Base-by-base conservation (phyloP, 352 stramenopile genomes). In the Phytopythium oedochilum region DNA sequence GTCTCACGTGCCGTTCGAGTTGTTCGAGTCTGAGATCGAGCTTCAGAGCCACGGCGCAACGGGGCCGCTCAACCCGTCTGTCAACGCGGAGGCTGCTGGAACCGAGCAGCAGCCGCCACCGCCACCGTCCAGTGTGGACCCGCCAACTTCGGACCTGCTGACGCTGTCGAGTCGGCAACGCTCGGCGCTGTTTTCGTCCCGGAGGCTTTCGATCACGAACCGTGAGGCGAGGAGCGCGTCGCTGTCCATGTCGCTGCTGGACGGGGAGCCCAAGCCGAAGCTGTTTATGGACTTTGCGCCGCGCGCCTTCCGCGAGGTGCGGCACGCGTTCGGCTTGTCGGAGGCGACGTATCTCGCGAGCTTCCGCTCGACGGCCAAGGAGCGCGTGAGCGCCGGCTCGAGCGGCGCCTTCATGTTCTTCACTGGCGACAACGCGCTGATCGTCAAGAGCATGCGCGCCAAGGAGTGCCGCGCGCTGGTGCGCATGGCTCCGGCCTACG, bases 331-430 rank as follows among this genome's bases (percentile, higher is more conserved):
- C 59, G 77, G 77, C 9, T 58, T 92, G 12, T 79, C 70, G 26
- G 70, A 91, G 48, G 77, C 86, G 36, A 84, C 68, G 31, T 94
- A 94, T 46, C 45, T 88, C 18, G 71, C 74, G 32, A 86, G 79
- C 38, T 89, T 94, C 49, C 73, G 79, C 22, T 76, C 75, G 23
- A 94, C 83, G 6, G 77, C 75, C 8, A 91, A 92, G 53, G 86
- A 94, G 28, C 80, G 81, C 20, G 64, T 95, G 28, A 86, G 74
- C 44, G 78, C 83, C 18, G 86, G 86, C n/a, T 86, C 81, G 44
- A 85, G 68, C 50, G 83, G 83, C 2, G 83, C 76, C 9, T 94
- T 94, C 58, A 84, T 94, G 68, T 94, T 94, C 42, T 91, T 88
- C 46, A 89, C 77, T 7, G 78, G 75, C 2, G 81, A 92, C 57